Conservation (phyloP, 2,329 filamentous ascomycete genomes). For the Daldinia sp. region DNA sequence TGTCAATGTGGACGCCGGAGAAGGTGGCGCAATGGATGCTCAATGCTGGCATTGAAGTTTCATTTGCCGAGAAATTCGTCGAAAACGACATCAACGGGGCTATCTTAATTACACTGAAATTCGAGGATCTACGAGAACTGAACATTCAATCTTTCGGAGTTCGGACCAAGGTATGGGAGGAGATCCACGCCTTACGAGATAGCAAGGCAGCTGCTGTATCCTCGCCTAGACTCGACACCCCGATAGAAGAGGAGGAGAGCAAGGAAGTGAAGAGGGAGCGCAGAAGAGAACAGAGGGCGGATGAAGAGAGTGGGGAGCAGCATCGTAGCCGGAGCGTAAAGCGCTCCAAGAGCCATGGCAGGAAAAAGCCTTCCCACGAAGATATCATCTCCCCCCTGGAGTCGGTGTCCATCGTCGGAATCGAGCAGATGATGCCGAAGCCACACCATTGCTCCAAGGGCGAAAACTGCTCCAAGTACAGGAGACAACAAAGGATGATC, state of each 20-base stretch:
- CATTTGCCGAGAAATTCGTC: constrained; percentile 83
- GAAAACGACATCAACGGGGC: constrained; percentile 91
- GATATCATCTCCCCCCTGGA: constrained; percentile 80
- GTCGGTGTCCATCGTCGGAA: constrained; percentile 89
- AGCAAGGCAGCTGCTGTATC: constrained; percentile 53
- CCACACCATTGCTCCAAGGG: constrained; percentile 86
- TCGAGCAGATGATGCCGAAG: constrained; percentile 87
- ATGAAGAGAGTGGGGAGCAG: constrained; percentile 30
- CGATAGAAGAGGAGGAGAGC: constrained; percentile 67
- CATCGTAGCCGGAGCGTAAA: constrained; percentile 44
- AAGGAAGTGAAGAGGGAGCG: constrained; percentile 58
- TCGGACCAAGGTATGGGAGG: constrained; percentile 79
- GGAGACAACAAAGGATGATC: constrained; percentile 80
- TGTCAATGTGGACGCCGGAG: constrained; percentile 74
- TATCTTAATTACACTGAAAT: constrained; percentile 89
- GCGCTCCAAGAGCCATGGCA: constrained; percentile 50
- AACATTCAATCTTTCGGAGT: constrained; percentile 84
- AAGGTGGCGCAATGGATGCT: constrained; percentile 89
- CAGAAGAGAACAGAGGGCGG: constrained; percentile 49
- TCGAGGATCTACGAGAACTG: constrained; percentile 84
- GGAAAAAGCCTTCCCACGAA: constrained; percentile 56
- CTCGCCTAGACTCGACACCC: constrained; percentile 64
- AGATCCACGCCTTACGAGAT: constrained; percentile 75
- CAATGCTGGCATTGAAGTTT: constrained; percentile 78
- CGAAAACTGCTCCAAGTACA: constrained; percentile 83